Conservation (phyloP, 108 stramenopile species). For the Nitzschia putrida region DNA sequence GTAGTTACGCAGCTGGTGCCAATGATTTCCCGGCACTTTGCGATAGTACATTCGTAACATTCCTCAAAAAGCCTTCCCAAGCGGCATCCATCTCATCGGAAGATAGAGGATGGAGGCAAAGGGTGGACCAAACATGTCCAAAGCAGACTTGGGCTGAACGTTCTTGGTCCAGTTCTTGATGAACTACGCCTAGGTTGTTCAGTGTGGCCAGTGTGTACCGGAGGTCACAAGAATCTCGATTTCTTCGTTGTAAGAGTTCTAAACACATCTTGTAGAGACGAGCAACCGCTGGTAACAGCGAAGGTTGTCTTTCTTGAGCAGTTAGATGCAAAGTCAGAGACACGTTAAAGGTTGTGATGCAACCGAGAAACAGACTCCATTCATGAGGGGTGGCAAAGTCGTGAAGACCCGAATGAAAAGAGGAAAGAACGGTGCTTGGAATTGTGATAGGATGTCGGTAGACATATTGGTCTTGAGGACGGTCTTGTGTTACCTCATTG, state of each 20-base stretch:
- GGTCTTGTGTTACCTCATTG: too few relatives aligned
- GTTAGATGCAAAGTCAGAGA: conserved; percentile 1
- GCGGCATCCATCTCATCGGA: not conserved
- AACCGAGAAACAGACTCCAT: conserved; percentile 2
- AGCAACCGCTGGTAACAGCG: not conserved
- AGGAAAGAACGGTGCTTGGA: too few relatives aligned
- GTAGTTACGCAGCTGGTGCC: too few relatives aligned
- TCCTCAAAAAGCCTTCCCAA: conserved; percentile 14
- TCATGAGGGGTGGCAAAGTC: too few relatives aligned
- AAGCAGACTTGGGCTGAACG: not conserved
- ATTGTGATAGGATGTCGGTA: too few relatives aligned
- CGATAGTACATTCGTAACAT: not conserved
- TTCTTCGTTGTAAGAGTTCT: not conserved
- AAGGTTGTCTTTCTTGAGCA: not conserved
- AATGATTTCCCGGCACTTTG: too few relatives aligned
- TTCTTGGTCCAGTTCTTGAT: not conserved
- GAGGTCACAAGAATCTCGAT: too few relatives aligned
- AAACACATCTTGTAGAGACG: conserved; percentile 10
- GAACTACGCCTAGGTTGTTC: conserved; percentile 7
- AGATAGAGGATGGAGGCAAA: not conserved
- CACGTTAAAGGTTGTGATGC: conserved; percentile 7
- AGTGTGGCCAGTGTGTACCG: not conserved
- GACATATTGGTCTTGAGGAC: too few relatives aligned
- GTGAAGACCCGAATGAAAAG: too few relatives aligned
- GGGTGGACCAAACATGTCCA: not conserved